phyloP scores from a whole-genome alignment of 2,329 filamentous ascomycete species.

The Alternaria brassicicola region DNA sequence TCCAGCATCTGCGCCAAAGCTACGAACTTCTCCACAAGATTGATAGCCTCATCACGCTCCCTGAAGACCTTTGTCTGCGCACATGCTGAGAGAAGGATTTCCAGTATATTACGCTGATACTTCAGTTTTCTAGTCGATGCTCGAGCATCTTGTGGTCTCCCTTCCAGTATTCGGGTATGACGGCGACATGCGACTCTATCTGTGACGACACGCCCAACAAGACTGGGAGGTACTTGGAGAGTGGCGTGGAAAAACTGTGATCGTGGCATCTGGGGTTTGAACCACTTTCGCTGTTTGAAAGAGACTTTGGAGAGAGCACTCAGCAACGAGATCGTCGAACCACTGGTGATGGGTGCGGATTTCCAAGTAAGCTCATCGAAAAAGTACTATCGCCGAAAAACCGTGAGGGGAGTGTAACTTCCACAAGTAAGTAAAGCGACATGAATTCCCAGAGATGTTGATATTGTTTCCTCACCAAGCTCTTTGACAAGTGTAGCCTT shows the following conservation, averaged over 20 bases:
- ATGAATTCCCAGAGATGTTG: not conserved
- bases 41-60: not conserved
- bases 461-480: conserved; percentile 1
- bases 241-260: not conserved
- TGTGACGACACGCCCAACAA: not conserved
- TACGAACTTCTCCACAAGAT: conserved; percentile 9
- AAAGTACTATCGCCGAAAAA: not conserved
- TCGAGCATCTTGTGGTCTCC: not conserved
- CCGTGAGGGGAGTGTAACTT: not conserved
- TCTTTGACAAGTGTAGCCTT: conserved; percentile 4
- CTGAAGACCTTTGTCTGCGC: not conserved
- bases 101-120: not conserved
- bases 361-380: not conserved
- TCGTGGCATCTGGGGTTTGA: not conserved
- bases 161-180: not conserved
- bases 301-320: not conserved
- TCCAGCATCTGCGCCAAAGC: not conserved
- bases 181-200: conserved; percentile 4
- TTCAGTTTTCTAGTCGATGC: not conserved
- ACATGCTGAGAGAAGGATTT: not conserved
- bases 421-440: not conserved
- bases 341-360: not conserved
- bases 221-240: not conserved
- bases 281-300: not conserved
- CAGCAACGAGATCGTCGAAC: not conserved